Evolutionary conservation across 805 yeast species (phyloP), one percentile per base, ranked within the genome.

Genomic region (Maudiozyma saulgeensis): DNA sequence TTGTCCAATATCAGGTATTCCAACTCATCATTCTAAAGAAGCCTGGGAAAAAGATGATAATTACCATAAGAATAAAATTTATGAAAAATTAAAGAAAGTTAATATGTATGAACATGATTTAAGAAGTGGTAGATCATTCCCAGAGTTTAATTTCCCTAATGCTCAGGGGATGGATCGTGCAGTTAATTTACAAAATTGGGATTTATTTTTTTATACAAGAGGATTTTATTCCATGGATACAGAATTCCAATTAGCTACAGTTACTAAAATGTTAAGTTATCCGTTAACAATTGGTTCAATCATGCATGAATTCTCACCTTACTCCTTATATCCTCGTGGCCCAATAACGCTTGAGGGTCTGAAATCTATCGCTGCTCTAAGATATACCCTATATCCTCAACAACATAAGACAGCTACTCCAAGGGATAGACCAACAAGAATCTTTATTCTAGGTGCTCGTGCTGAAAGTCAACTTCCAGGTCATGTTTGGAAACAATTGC

Each of bases 201-300:
- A 93, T 68, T 74, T 93, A 12, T 91, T 80, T 61, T 84, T 93
- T 63, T 93, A 91, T 67, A 91, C 99, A 0, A 78, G 99, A 66
- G 85, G 84, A 59, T 93, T 87, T 66, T 84, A 81, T 60, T 91
- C 97, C 6, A 91, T 93, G 98, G 96, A 93, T 68, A 86, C 96
- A 3, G 97, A 90, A 68, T 93, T 88, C 72, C 95, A 91, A 67
- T 73, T 91, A 62, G 98, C 99, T 1, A 95, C 96, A 5, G 90
- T 89, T 25, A 88, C 98, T 19, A 93, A 93, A 66, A 87, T 91
- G 79, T 76, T 93, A 64, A 86, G 95, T 49, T 93, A 88, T 66
- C 99, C 99, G 42, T 70, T 88, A 51, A 89, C 99, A 2, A 83
- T 93, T 43, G 96, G 87, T 7, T 79, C 95, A 1, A 69, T 88